Percentiles rank a stretch among this genome's conserved stretches.
phyloP scores from a whole-genome alignment of 495 filamentous ascomycete species.

The Trypethelium eluteriae region DNA sequence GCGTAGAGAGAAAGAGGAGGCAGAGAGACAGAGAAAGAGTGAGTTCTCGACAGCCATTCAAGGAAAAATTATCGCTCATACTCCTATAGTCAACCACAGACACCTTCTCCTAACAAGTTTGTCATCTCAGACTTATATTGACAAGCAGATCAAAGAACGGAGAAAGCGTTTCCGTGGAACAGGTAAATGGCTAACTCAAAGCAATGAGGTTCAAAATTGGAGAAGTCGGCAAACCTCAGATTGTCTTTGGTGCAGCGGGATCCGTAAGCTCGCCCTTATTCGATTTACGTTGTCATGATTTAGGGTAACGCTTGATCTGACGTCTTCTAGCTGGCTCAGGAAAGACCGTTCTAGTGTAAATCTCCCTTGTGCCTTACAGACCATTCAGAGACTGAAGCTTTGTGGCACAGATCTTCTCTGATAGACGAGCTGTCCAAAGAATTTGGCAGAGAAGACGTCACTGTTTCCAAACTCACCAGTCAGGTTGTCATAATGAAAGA shows the following conservation, averaged over 20 bases:
- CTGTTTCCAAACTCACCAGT: not conserved
- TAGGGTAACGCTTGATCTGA: not conserved
- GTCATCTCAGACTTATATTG: not conserved
- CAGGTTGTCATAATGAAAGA: not conserved
- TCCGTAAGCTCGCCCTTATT: not conserved
- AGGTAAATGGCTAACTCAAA: not conserved
- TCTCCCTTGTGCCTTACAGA: not conserved
- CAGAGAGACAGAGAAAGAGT: not conserved
- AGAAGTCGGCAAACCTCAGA: not conserved
- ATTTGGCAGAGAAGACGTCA: not conserved
- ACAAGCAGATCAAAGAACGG: not conserved
- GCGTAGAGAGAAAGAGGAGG: not conserved
- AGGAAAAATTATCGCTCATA: not conserved
- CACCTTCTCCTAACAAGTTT: not conserved
- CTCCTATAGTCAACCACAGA: not conserved
- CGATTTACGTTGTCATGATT: not conserved
- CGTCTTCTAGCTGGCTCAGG: not conserved
- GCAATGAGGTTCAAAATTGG: not conserved
- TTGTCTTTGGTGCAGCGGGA: not conserved
- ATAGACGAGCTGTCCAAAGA: not conserved
- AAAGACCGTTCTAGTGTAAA: slow-evolving; percentile 4
- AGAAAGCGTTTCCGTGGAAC: not conserved
- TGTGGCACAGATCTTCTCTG: not conserved
- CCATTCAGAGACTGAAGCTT: not conserved
- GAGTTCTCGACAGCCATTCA: not conserved